A percentile compares a stretch with the other conserved stretches of the same genome.
Evolutionary conservation across 2,329 filamentous ascomycete species (phyloP).

Genomic region (Ceratocystiopsis brevicomis): DNA sequence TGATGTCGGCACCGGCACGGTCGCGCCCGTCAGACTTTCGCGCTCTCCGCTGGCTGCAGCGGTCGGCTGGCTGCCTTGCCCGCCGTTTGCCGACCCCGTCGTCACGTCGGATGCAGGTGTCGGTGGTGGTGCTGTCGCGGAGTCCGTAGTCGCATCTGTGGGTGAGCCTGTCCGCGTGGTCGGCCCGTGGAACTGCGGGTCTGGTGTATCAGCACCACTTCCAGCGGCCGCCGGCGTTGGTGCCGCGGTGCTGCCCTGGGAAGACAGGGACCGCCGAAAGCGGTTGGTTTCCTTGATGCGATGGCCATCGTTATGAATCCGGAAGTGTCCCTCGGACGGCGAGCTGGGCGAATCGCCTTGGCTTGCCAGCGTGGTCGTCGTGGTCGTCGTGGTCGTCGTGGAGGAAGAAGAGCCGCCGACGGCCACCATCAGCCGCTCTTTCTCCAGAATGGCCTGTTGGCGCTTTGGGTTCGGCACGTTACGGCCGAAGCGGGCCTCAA

Average conservation of each 20-base stretch:
- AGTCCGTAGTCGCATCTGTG: conserved; percentile 12
- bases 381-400: neutral
- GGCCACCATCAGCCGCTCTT: conserved; percentile 34
- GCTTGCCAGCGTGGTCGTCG: neutral
- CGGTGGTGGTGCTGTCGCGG: conserved; percentile 23
- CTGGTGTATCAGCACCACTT: conserved; percentile 7
- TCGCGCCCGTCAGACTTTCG: conserved; percentile 31
- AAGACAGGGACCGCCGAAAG: conserved; percentile 19
- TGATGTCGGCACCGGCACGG: conserved; percentile 35
- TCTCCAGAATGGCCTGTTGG: conserved; percentile 63
- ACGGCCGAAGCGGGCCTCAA: conserved; percentile 84
- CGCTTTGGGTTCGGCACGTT: conserved; percentile 77
- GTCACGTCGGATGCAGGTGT: no score
- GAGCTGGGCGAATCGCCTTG: neutral
- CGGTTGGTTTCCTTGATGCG: conserved; percentile 34
- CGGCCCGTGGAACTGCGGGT: conserved; percentile 11
- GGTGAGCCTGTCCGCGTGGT: conserved; percentile 9
- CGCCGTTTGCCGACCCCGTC: no score
- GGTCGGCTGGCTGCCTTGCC: no score
- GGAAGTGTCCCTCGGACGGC: conserved; percentile 54
- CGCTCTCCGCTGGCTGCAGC: conserved; percentile 1
- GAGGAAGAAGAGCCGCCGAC: neutral
- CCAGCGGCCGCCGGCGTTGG: neutral
- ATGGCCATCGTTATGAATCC: conserved; percentile 71
- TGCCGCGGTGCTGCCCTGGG: neutral